Evolutionary conservation across 495 filamentous ascomycete genomes (phyloP).

Genomic region (Letharia columbiana): DNA sequence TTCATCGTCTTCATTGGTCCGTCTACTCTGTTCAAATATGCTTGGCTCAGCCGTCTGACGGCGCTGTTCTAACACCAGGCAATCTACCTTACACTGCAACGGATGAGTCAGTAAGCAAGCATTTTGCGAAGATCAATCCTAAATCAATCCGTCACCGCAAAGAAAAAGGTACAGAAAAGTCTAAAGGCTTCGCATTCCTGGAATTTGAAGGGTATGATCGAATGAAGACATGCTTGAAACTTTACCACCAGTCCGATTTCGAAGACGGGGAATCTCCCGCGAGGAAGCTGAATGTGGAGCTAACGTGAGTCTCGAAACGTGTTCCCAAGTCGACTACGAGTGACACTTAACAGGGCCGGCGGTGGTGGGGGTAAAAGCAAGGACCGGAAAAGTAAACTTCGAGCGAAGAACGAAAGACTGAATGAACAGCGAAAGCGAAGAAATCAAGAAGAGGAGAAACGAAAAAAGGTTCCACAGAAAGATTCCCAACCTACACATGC

Average conservation of each 20-base stretch:
- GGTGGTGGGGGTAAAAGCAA: conserved; percentile 75
- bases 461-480: conserved; percentile 34
- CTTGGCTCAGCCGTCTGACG: conserved; percentile 11
- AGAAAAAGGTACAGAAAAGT: conserved; percentile 57
- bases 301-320: conserved; percentile 53
- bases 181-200: conserved; percentile 83
- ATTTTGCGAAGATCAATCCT: conserved; percentile 72
- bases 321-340: background rate
- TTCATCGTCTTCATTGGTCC: conserved; percentile 81
- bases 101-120: conserved; percentile 50
- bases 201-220: conserved; percentile 84
- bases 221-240: conserved; percentile 87
- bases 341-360: conserved; percentile 46
- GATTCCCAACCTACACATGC: conserved; percentile 27
- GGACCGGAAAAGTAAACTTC: conserved; percentile 63
- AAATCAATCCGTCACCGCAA: conserved; percentile 66
- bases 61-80: conserved; percentile 34
- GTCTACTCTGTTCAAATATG: background rate
- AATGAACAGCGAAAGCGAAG: conserved; percentile 63
- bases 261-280: conserved; percentile 49
- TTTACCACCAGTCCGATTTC: conserved; percentile 81
- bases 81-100: conserved; percentile 88
- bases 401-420: conserved; percentile 78
- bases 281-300: conserved; percentile 81
- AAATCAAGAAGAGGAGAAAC: conserved; percentile 39